Percentiles rank a stretch among this genome's conserved stretches.
phyloP scores from a whole-genome alignment of 805 yeast species.

The Cephaloascus albidus region DNA sequence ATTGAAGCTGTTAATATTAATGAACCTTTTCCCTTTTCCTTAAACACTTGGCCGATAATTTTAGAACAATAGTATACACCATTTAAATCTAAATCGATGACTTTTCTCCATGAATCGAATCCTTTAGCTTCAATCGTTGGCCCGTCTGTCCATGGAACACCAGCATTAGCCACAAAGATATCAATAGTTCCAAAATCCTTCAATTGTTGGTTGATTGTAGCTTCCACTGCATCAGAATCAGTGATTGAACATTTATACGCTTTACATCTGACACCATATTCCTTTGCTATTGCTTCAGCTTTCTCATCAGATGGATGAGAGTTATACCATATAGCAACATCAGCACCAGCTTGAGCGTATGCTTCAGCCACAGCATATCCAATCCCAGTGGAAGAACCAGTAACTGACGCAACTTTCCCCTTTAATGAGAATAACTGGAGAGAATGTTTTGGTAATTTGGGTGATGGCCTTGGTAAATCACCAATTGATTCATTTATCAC shows the following conservation, averaged over 20 bases:
- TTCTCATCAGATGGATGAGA: slow-evolving; percentile 54
- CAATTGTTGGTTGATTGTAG: slow-evolving; percentile 38
- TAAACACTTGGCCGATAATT: slow-evolving; percentile 63
- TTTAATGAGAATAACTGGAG: slow-evolving; percentile 29
- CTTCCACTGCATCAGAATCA: slow-evolving; percentile 38
- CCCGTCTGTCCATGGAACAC: slow-evolving; percentile 74
- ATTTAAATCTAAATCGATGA: slow-evolving; percentile 67
- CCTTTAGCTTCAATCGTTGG: slow-evolving; percentile 35
- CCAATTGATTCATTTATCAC: slow-evolving; percentile 4
- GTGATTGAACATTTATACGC: slow-evolving; percentile 59
- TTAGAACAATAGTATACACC: slow-evolving; percentile 78
- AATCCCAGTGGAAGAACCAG: slow-evolving; percentile 38
- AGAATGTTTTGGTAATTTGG: slow-evolving; percentile 30
- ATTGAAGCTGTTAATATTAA: slow-evolving; percentile 81
- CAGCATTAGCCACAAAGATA: slow-evolving; percentile 84
- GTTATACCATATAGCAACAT: slow-evolving; percentile 48
- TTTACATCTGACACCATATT: slow-evolving; percentile 50
- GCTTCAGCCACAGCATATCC: slow-evolving; percentile 38
- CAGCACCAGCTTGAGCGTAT: slow-evolving; percentile 38
- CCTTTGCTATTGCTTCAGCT: slow-evolving; percentile 44
- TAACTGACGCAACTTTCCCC: slow-evolving; percentile 35
- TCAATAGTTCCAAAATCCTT: slow-evolving; percentile 75
- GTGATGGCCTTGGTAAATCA: slow-evolving; percentile 44
- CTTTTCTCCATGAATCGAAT: slow-evolving; percentile 57
- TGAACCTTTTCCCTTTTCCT: slow-evolving; percentile 67